These are phyloP conservation scores for Dictyostelium firmibasis DNA, from an alignment of 78 protist species.

Conservation along the genomic window DNA sequence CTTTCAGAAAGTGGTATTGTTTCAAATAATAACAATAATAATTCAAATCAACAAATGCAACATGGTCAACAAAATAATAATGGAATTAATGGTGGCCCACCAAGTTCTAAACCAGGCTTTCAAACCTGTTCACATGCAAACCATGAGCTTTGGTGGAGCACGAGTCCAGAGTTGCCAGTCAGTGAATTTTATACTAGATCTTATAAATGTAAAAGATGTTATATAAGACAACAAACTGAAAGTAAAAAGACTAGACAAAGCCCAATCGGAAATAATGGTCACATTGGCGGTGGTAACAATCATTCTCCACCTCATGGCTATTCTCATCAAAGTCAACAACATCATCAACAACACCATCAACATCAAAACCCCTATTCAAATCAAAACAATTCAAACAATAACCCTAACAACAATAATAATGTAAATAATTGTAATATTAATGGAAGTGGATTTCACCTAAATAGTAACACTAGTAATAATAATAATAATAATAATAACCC, in stretches of 20 bases:
- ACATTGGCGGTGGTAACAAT: background rate
- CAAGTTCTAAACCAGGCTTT: background rate
- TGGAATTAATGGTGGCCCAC: background rate
- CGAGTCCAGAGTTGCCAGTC: slow-evolving; percentile 50
- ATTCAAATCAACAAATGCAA: background rate
- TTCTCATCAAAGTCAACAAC: background rate
- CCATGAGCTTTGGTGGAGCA: slow-evolving; percentile 74
- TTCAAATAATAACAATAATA: background rate
- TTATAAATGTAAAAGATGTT: slow-evolving; percentile 67
- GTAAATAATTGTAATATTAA: background rate
- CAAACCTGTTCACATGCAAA: slow-evolving; percentile 64
- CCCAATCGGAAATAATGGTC: background rate
- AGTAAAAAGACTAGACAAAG: slow-evolving; percentile 8
- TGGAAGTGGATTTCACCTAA: background rate
- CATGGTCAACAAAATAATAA: background rate
- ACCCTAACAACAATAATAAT: background rate
- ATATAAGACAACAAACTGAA: slow-evolving; percentile 69
- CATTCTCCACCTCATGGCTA: background rate
- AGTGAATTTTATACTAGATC: slow-evolving; percentile 68
- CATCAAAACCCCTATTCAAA: background rate
- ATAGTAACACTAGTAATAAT: background rate
- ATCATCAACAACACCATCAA: background rate
- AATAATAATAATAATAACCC: background rate
- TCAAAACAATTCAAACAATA: background rate
- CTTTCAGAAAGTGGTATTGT: background rate